Evolutionary conservation across 1,284 basidiomycete genomes (phyloP), one percentile per base, ranked within the genome.

Genomic region (Coniferiporia weirii): DNA sequence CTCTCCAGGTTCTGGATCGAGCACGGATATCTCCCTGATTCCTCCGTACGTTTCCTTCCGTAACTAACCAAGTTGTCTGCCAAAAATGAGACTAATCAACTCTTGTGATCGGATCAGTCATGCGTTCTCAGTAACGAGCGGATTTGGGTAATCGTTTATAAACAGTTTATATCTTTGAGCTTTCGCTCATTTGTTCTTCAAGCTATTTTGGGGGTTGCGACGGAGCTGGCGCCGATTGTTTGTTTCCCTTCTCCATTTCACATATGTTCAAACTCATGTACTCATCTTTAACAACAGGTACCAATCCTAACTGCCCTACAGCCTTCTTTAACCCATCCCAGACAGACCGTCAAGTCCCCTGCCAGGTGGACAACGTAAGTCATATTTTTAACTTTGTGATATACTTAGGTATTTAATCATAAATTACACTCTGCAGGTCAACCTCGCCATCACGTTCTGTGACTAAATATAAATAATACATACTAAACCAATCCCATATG

Each of bases 21-120:
- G 63, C 56, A 60, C 61, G 12, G 65, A 66, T 51, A 64, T 65
- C 43, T 64, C 64, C 4, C 61, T 66, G 38, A 66, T 66, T 32
- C 59, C 64, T 36, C 56, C 55, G 56, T 61, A 50, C 13, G 56
- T 38, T 27, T 15, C 48, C 32, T n/a, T 32, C 3, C n/a, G n/a
- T n/a, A n/a, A n/a, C n/a, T n/a, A n/a, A n/a, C n/a, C n/a, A n/a
- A n/a, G n/a, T n/a, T n/a, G n/a, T n/a, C n/a, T n/a, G n/a, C n/a
- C n/a, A n/a, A n/a, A n/a, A n/a, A n/a, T n/a, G n/a, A n/a, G n/a
- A n/a, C n/a, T n/a, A n/a, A n/a, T n/a, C n/a, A n/a, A 62, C 62
- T 52, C 34, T 20, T 10, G 5, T 34, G 38, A 20, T 1, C 19
- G 46, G 15, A 9, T 17, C 10, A 59, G 60, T 20, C 56, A 61